phyloP scores from a whole-genome alignment of 257 asterid species.

The Salvia miltiorrhiza region DNA sequence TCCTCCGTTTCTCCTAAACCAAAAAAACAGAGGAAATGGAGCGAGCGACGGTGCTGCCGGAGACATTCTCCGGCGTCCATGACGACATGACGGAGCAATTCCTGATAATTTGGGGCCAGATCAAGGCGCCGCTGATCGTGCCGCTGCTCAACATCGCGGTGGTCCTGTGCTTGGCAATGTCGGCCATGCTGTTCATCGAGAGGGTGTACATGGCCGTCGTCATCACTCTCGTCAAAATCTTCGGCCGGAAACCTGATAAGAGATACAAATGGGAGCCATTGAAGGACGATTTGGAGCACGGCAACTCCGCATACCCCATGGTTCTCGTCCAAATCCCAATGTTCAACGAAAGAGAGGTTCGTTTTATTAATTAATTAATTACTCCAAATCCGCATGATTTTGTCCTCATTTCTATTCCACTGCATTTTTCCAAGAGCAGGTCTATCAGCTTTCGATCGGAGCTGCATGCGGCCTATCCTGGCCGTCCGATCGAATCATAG shows the following conservation, averaged over 20 bases:
- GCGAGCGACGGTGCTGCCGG: slow-evolving; percentile 34
- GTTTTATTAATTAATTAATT: neutral
- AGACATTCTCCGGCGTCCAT: slow-evolving; percentile 36
- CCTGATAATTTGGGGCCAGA: slow-evolving; percentile 59
- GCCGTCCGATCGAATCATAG: slow-evolving; percentile 83
- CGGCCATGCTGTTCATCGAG: slow-evolving; percentile 80
- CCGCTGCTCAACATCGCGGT: slow-evolving; percentile 60
- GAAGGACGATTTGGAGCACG: slow-evolving; percentile 82
- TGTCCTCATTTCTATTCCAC: neutral
- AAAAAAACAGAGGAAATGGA: slow-evolving; percentile 57
- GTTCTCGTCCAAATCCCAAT: slow-evolving; percentile 96
- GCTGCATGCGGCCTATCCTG: slow-evolving; percentile 97
- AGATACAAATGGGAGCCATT: slow-evolving; percentile 83
- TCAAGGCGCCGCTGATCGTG: slow-evolving; percentile 79
- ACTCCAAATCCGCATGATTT: neutral
- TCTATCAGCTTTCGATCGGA: slow-evolving; percentile 86
- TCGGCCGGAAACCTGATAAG: slow-evolving; percentile 69
- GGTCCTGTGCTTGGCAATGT: slow-evolving; percentile 62
- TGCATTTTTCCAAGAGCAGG: slow-evolving; percentile 29
- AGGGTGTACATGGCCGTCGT: slow-evolving; percentile 89
- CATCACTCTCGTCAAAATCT: slow-evolving; percentile 49
- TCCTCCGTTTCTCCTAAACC: slow-evolving; percentile 32
- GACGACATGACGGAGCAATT: slow-evolving; percentile 55
- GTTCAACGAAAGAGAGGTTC: slow-evolving; percentile 94
- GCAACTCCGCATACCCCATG: slow-evolving; percentile 67